Evolutionary conservation across 1,139 yeast genomes (phyloP).

Genomic region (Pneumocystis jirovecii): DNA sequence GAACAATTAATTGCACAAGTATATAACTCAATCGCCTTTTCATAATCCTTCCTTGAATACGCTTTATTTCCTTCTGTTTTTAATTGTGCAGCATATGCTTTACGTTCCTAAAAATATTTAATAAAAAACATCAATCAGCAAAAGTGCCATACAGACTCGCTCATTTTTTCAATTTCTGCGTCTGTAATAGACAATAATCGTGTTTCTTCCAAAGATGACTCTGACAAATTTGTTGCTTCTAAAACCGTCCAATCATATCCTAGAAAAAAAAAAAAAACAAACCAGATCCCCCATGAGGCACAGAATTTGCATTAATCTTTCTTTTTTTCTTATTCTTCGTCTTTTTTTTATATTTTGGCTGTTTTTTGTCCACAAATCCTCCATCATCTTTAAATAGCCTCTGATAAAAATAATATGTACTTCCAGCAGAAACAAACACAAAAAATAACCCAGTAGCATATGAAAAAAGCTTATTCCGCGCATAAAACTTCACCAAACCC

Average conservation of each 20-base stretch:
- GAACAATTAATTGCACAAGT: conserved; percentile 57
- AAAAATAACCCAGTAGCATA: not conserved
- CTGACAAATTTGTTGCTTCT: not conserved
- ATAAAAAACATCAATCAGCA: not conserved
- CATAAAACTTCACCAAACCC: not conserved
- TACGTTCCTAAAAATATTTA: conserved; percentile 7
- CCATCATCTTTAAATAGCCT: not conserved
- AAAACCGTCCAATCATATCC: not conserved
- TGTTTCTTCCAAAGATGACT: not conserved
- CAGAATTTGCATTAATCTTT: not conserved
- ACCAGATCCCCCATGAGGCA: not conserved
- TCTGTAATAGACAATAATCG: not conserved
- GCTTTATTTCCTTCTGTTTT: conserved; percentile 81
- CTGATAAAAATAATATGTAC: not conserved
- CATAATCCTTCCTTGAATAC: conserved; percentile 56
- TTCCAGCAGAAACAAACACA: not conserved
- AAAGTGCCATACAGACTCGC: not conserved
- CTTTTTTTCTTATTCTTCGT: not conserved
- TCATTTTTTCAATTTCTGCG: not conserved
- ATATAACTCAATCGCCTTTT: conserved; percentile 63
- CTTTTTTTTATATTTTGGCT: not conserved
- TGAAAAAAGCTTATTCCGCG: not conserved
- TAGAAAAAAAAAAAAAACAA: not conserved
- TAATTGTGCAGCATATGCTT: conserved; percentile 51
- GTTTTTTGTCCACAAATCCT: not conserved